A percentile compares a stretch with the other conserved stretches of the same genome.
These are phyloP conservation scores for Musa troglodytarum DNA, from an alignment of 176 grass and related monocot species.

Conservation along the genomic window DNA sequence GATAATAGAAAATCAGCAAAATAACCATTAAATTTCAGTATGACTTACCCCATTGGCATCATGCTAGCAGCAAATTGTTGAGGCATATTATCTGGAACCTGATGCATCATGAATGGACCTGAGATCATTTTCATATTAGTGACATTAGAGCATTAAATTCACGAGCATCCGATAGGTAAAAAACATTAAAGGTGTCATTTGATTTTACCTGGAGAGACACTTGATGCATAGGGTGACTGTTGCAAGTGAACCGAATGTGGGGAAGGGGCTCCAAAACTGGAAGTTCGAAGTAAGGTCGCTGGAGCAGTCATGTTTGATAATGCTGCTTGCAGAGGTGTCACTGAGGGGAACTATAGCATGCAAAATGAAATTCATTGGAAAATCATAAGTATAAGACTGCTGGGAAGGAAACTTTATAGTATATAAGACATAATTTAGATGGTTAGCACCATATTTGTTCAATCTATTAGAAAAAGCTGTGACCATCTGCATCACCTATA, in stretches of 20 bases:
- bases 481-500: too few species aligned
- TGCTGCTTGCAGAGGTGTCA: constrained; percentile 31
- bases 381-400: background rate
- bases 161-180: background rate
- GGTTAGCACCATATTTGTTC: too few species aligned
- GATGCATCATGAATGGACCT: constrained; percentile 78
- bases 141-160: background rate
- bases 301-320: constrained; percentile 28
- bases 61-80: constrained; percentile 50
- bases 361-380: constrained; percentile 26
- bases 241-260: constrained; percentile 32
- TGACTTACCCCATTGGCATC: constrained; percentile 37
- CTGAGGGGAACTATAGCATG: constrained; percentile 31
- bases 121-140: constrained; percentile 18
- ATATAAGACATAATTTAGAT: too few species aligned
- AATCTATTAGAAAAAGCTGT: too few species aligned
- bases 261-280: constrained; percentile 45
- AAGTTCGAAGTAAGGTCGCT: constrained; percentile 38
- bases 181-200: constrained; percentile 18
- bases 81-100: constrained; percentile 41
- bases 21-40: background rate
- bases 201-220: constrained; percentile 55
- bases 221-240: constrained; percentile 45
- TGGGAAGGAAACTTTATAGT: constrained; percentile 6
- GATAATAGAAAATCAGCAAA: background rate